phyloP scores from a whole-genome alignment of 441 rosid genomes.

The Lepidium campestre region DNA sequence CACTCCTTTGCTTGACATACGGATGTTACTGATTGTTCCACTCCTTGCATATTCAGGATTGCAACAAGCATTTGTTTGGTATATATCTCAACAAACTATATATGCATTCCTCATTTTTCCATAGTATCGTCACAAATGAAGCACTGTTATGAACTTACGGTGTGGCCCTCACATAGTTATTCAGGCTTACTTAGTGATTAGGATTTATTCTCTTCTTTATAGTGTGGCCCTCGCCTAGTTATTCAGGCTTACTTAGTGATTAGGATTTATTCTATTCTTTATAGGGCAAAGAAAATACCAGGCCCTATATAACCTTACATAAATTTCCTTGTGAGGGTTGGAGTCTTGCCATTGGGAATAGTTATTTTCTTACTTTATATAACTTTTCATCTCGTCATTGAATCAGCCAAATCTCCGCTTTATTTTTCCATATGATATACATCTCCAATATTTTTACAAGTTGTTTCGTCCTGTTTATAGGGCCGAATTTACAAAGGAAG shows the following conservation, averaged over 20 bases:
- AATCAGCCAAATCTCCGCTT: neutral
- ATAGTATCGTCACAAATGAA: neutral
- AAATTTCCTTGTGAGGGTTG: neutral
- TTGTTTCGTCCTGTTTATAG: constrained; percentile 28
- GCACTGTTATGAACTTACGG: neutral
- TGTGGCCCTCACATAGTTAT: neutral
- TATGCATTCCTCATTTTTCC: neutral
- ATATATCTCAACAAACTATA: neutral
- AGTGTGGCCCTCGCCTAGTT: neutral
- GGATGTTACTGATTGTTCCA: constrained; percentile 79
- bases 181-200: neutral
- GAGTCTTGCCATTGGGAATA: neutral
- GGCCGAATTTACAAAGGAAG: constrained; percentile 86
- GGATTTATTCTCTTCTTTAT: neutral
- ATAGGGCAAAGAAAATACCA: neutral
- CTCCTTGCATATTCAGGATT: constrained; percentile 87
- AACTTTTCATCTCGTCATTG: neutral
- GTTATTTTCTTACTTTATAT: neutral
- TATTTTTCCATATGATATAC: neutral
- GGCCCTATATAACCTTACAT: neutral
- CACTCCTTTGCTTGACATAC: constrained; percentile 57
- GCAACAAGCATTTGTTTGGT: constrained; percentile 97
- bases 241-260: neutral
- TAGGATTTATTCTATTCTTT: neutral
- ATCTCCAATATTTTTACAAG: neutral